Percentiles rank a stretch among this genome's conserved stretches.
Evolutionary conservation across 1,284 basidiomycete genomes (phyloP).

Genomic region (Meripilus lineatus): DNA sequence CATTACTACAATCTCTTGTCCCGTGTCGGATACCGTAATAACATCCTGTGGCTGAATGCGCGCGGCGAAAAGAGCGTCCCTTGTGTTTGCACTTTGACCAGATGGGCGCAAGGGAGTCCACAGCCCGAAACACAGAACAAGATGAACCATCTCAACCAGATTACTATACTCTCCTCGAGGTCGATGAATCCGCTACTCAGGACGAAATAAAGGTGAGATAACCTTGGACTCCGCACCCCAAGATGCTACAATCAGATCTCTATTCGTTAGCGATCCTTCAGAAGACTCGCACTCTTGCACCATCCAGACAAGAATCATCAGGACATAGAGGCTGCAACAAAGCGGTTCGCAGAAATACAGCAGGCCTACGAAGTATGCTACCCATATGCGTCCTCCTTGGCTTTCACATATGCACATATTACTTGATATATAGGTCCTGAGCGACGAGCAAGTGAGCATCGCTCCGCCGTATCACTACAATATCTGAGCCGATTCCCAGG

Average conservation of each 20-base stretch:
- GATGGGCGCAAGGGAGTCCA: no score
- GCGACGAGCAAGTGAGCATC: slow-evolving; percentile 81
- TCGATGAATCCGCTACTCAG: slow-evolving; percentile 75
- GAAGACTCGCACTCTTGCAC: slow-evolving; percentile 78
- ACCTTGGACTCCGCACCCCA: neutral
- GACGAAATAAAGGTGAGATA: slow-evolving; percentile 81
- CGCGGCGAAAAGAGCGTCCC: no score
- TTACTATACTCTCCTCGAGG: slow-evolving; percentile 79
- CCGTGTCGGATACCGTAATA: no score
- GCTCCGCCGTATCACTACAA: slow-evolving; percentile 4
- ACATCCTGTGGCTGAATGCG: no score
- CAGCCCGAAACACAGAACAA: slow-evolving; percentile 30
- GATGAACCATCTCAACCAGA: slow-evolving; percentile 38
- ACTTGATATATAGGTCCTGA: slow-evolving; percentile 57
- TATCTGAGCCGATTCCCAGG: slow-evolving; percentile 44
- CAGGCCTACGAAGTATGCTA: slow-evolving; percentile 86
- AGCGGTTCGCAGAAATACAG: slow-evolving; percentile 85
- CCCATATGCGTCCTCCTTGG: neutral
- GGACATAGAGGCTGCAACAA: slow-evolving; percentile 82
- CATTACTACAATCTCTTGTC: no score
- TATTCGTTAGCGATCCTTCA: slow-evolving; percentile 66
- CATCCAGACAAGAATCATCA: slow-evolving; percentile 89
- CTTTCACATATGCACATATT: neutral
- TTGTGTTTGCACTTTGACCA: no score
- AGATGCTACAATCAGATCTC: slow-evolving; percentile 8